phyloP scores from a whole-genome alignment of 202 grass and related monocot genomes.

The Schoenoplectus tabernaemontani region DNA sequence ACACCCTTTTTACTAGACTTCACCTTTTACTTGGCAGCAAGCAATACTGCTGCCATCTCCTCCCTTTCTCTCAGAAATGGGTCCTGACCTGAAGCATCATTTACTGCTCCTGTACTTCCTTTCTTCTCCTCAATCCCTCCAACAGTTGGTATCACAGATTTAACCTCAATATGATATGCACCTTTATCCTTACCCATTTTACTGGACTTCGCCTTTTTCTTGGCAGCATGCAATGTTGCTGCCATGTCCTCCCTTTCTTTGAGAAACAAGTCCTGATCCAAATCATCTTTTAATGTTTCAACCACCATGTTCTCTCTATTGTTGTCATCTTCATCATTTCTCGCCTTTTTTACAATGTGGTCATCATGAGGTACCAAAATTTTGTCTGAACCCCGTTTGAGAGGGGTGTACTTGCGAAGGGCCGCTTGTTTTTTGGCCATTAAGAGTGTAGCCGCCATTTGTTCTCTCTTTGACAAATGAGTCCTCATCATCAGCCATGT shows the following conservation, averaged over 20 bases:
- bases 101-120: no score
- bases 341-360: neutral
- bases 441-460: conserved; percentile 9
- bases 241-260: no score
- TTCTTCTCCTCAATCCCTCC: no score
- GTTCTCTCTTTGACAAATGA: conserved; percentile 16
- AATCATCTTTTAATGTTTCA: conserved; percentile 4
- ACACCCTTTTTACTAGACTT: conserved; percentile 4
- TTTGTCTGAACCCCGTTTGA: conserved; percentile 1
- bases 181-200: no score
- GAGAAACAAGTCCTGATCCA: no score
- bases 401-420: conserved; percentile 1
- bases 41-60: conserved; percentile 14
- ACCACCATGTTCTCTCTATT: neutral
- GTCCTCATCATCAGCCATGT: neutral
- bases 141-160: no score
- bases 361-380: neutral
- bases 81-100: no score
- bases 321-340: conserved; percentile 2
- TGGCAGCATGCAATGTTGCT: no score
- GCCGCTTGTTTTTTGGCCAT: conserved; percentile 19
- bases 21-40: conserved; percentile 17
- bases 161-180: no score
- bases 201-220: no score
- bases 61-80: neutral